Evolutionary conservation across 2,329 filamentous ascomycete genomes (phyloP), one percentile per base, ranked within the genome.

Genomic region (Aureobasidium pullulans): DNA sequence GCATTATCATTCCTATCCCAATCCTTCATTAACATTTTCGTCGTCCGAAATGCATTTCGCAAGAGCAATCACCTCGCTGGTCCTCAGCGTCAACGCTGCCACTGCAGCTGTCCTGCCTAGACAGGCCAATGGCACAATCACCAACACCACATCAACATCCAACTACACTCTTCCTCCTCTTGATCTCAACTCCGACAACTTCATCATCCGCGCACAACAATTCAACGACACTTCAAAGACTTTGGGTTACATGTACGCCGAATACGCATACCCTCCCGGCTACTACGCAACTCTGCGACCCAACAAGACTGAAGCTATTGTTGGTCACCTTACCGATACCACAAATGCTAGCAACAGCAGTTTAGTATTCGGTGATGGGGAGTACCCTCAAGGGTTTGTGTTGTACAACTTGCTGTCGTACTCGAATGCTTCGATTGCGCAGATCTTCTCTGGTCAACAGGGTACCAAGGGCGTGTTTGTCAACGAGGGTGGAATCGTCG

Each of bases 391-490:
- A 36, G 60, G 60, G 10, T 63, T 63, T 50, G 48, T 56, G 19
- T 39, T 63, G 34, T 47, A 42, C 46, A 44, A 59, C 4, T 52
- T 62, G 37, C 29, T n/a, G 11, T 43, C 57, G 54, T 46, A 60
- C 23, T 48, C 57, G 39, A 48, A 58, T 36, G 47, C 56, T 29
- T 49, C 36, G 16, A 47, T 63, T 39, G 60, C 62, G 9, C 57
- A 60, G 48, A 63, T 63, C 4, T 60, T 56, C 42, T 60, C 57
- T n/a, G 60, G 60, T 13, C 60, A 60, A 34, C 37, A 57, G 6
- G 62, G 60, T 10, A 63, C 62, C 32, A 57, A 60, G 37, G 62
- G 62, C 4, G 57, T 63, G n/a, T 39, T 50, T 23, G 57, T 63
- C n/a, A 58, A 63, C 29, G 52, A 52, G 31, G 60, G 57, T 6